phyloP scores from a whole-genome alignment of 1,139 yeast species.

The Sugiyamaella grinbergsii region DNA sequence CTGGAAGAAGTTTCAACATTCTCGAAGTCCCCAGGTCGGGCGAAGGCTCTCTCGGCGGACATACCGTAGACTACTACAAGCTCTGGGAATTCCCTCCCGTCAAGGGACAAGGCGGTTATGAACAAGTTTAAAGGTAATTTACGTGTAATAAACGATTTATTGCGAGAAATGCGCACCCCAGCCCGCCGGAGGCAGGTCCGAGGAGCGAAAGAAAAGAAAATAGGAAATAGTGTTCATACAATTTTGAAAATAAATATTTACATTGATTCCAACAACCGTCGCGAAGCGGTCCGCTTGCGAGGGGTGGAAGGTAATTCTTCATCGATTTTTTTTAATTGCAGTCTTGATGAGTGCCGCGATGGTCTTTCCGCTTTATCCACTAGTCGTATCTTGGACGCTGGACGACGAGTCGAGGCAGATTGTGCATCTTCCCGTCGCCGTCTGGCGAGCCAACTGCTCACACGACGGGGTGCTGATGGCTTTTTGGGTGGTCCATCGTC shows the following conservation, averaged over 20 bases:
- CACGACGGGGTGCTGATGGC: constrained; percentile 25
- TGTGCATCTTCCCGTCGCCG: constrained; percentile 18
- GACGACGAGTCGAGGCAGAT: not conserved
- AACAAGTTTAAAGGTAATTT: constrained; percentile 25
- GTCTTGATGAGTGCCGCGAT: constrained; percentile 12
- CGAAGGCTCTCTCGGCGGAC: constrained; percentile 41
- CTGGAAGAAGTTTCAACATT: constrained; percentile 32
- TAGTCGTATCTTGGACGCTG: constrained; percentile 14
- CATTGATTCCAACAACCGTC: constrained; percentile 25
- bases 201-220: no score
- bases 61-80: constrained; percentile 42
- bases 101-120: constrained; percentile 25
- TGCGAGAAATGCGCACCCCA: no score
- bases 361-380: constrained; percentile 6
- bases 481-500: constrained; percentile 18
- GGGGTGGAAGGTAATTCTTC: constrained; percentile 11
- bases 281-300: constrained; percentile 27
- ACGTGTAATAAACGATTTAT: not conserved
- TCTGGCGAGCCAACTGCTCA: constrained; percentile 29
- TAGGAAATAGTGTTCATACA: no score
- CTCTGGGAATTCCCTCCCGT: constrained; percentile 40
- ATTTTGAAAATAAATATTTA: constrained; percentile 17
- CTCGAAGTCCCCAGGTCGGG: constrained; percentile 34
- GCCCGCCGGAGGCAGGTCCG: no score
- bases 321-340: constrained; percentile 13